phyloP scores from a whole-genome alignment of 2,329 filamentous ascomycete species.

The Cercospora janseana region DNA sequence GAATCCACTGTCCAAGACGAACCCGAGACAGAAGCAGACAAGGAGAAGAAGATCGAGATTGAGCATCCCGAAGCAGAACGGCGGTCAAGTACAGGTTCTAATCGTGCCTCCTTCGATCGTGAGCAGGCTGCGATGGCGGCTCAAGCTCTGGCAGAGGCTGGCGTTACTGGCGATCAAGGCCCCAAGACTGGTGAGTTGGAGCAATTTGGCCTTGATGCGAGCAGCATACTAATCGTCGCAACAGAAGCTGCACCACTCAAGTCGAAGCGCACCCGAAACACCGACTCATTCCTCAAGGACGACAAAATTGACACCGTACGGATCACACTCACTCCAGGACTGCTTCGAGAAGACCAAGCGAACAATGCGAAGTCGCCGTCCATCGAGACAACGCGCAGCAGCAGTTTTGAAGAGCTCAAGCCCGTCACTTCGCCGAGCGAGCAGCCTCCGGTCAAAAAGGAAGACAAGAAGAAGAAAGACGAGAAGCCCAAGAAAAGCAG shows the following conservation, averaged over 20 bases:
- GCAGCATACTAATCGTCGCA: conserved; percentile 25
- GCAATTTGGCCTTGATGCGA: conserved; percentile 18
- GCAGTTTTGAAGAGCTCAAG: conserved; percentile 74
- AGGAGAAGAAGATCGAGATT: conserved; percentile 26
- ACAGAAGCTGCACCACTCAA: conserved; percentile 47
- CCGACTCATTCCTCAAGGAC: conserved; percentile 96
- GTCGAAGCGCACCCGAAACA: conserved; percentile 83
- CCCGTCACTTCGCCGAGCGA: conserved; percentile 64
- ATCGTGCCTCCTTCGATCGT: conserved; percentile 35
- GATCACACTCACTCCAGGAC: conserved; percentile 90
- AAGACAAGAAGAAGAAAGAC: conserved; percentile 74
- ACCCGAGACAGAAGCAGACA: conserved; percentile 25
- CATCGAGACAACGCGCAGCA: conserved; percentile 42
- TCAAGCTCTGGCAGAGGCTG: conserved; percentile 27
- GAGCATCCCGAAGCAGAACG: conserved; percentile 26
- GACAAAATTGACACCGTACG: conserved; percentile 94
- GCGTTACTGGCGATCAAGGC: conserved; percentile 27
- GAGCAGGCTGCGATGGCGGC: conserved; percentile 34
- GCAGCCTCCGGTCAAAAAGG: conserved; percentile 65
- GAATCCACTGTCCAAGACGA: conserved; percentile 25
- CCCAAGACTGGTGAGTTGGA: conserved; percentile 34
- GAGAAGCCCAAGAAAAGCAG: conserved; percentile 72
- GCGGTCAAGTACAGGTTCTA: conserved; percentile 29
- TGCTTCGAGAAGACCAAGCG: conserved; percentile 74
- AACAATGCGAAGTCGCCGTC: conserved; percentile 41